phyloP scores from a whole-genome alignment of 495 filamentous ascomycete genomes.

The Chaetomium fimeti region DNA sequence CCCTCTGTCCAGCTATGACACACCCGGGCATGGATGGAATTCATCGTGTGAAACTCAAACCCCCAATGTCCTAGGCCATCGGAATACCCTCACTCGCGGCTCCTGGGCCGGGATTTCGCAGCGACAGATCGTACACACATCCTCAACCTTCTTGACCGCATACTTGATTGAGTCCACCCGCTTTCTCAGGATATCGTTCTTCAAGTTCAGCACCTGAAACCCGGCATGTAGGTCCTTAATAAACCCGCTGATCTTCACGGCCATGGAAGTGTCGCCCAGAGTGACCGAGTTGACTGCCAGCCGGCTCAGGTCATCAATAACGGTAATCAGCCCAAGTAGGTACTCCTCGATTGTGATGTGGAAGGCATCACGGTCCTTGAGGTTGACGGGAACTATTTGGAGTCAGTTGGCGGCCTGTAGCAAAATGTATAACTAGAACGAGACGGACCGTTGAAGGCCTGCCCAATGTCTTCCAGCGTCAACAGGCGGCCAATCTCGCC shows the following conservation, averaged over 20 bases:
- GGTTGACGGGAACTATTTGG: conserved; percentile 80
- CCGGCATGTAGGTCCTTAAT: conserved; percentile 93
- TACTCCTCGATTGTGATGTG: conserved; percentile 97
- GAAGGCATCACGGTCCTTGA: conserved; percentile 86
- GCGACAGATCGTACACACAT: conserved; percentile 90
- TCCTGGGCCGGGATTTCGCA: conserved; percentile 64
- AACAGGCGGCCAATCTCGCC: conserved; percentile 61
- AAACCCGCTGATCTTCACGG: conserved; percentile 82
- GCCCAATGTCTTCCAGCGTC: conserved; percentile 84
- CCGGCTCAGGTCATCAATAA: conserved; percentile 87
- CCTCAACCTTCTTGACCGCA: conserved; percentile 95
- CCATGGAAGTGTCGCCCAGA: conserved; percentile 79
- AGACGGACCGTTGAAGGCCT: conserved; percentile 64
- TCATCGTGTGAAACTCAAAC: neutral
- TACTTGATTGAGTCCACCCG: conserved; percentile 95
- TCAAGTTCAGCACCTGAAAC: conserved; percentile 94
- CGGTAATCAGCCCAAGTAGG: conserved; percentile 75
- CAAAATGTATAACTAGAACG: neutral
- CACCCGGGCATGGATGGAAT: no score
- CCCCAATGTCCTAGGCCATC: neutral
- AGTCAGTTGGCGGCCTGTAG: neutral
- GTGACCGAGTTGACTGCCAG: conserved; percentile 97
- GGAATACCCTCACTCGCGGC: conserved; percentile 22
- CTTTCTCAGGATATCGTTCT: conserved; percentile 88
- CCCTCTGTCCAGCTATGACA: no score